Evolutionary conservation across 352 stramenopile genomes (phyloP).

Genomic region (Phytophthora boehmeriae): DNA sequence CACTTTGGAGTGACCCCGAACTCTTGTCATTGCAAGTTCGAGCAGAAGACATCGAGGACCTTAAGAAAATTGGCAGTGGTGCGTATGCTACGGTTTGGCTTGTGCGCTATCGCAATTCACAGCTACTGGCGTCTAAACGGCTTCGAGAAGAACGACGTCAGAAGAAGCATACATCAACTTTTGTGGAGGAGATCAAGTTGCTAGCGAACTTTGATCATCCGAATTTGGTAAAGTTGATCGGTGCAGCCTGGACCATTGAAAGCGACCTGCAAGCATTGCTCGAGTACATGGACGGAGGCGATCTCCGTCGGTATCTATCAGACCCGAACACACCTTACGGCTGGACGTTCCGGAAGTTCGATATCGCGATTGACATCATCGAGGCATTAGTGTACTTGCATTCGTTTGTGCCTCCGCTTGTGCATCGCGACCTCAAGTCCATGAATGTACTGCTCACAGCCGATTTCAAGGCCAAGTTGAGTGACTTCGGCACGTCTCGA

Average conservation of each 20-base stretch:
- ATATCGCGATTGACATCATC: constrained; percentile 43
- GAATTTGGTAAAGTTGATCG: constrained; percentile 48
- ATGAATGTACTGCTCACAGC: constrained; percentile 51
- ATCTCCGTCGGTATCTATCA: constrained; percentile 36
- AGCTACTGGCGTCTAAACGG: constrained; percentile 36
- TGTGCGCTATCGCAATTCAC: constrained; percentile 26
- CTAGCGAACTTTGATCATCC: constrained; percentile 49
- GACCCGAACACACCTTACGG: constrained; percentile 6
- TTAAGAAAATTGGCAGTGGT: constrained; percentile 30
- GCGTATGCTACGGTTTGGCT: constrained; percentile 40
- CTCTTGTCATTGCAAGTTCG: constrained; percentile 33
- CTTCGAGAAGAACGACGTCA: constrained; percentile 23
- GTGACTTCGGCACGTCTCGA: constrained; percentile 36
- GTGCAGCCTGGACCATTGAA: constrained; percentile 47
- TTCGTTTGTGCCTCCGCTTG: constrained; percentile 36
- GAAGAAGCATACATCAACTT: constrained; percentile 40
- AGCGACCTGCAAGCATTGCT: constrained; percentile 44
- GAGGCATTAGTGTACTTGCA: constrained; percentile 50
- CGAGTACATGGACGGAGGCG: constrained; percentile 47
- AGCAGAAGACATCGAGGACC: constrained; percentile 33
- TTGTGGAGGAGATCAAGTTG: constrained; percentile 52
- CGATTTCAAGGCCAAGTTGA: constrained; percentile 31
- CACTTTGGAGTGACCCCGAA: constrained; percentile 35
- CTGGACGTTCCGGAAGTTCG: constrained; percentile 34
- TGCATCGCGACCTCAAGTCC: constrained; percentile 66